phyloP scores from a whole-genome alignment of 257 asterid genomes.

The Solanum pennellii region DNA sequence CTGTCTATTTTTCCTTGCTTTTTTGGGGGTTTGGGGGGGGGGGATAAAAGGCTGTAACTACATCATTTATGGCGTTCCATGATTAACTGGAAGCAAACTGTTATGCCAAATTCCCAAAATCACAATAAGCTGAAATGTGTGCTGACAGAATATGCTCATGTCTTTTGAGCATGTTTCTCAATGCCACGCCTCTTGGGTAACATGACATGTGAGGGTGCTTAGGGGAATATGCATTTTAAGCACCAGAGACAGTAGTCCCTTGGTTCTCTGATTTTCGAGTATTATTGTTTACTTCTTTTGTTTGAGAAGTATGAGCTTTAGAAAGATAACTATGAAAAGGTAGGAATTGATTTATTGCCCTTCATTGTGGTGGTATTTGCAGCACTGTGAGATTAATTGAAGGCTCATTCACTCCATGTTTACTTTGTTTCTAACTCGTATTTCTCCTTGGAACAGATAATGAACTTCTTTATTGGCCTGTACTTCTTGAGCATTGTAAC shows the following conservation, averaged over 20 bases:
- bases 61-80: background rate
- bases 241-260: background rate
- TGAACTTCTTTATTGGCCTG: conserved; percentile 79
- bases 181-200: background rate
- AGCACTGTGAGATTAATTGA: background rate
- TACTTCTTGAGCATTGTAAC: conserved; percentile 81
- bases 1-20: background rate
- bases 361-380: background rate
- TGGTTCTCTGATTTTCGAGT: background rate
- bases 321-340: background rate
- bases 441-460: conserved; percentile 37
- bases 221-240: background rate
- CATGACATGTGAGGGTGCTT: background rate
- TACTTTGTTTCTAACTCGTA: background rate
- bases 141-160: background rate
- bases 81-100: background rate
- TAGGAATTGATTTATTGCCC: background rate
- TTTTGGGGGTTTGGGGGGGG: fast-evolving
- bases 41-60: background rate
- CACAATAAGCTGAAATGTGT: background rate
- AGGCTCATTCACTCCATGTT: background rate
- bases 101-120: background rate
- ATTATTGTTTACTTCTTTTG: background rate
- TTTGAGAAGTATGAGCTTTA: background rate
- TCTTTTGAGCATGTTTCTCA: background rate